A percentile compares a stretch with the other conserved stretches of the same genome.
Evolutionary conservation across 2,329 filamentous ascomycete genomes (phyloP).

Genomic region (Podosphaera fusca): DNA sequence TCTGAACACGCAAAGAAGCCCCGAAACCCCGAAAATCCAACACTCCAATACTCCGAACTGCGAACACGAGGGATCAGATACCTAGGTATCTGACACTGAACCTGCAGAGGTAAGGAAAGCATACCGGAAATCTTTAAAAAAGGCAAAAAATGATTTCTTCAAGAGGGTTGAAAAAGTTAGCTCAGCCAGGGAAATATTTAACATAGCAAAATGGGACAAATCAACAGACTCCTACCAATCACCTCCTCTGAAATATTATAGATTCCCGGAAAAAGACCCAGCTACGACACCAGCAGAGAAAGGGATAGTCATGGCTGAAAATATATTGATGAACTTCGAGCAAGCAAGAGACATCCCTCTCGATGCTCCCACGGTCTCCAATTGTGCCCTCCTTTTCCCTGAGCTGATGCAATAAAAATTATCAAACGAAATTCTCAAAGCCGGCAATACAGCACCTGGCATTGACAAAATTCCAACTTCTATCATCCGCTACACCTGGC

Average conservation of each 20-base stretch:
- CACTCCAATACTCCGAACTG: no score
- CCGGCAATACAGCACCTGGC: background rate
- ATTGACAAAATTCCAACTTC: background rate
- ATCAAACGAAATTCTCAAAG: background rate
- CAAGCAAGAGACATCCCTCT: background rate
- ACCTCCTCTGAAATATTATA: background rate
- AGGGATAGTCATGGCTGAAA: background rate
- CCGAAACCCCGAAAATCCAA: no score
- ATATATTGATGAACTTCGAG: background rate
- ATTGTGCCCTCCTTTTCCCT: background rate
- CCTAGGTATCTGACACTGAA: background rate
- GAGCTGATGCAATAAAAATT: background rate
- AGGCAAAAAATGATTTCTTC: background rate
- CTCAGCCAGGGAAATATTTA: background rate
- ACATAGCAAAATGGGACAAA: background rate
- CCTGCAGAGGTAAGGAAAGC: background rate
- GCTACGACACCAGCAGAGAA: background rate
- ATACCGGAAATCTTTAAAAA: background rate
- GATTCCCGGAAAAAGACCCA: background rate
- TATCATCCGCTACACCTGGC: background rate
- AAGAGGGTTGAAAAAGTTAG: background rate
- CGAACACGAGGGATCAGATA: no score
- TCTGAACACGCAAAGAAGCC: no score
- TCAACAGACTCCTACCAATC: background rate
- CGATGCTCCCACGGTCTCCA: background rate